A percentile compares a stretch with the other conserved stretches of the same genome.
Evolutionary conservation across 345 rosid genomes (phyloP).

Genomic region (Brassica cretica): DNA sequence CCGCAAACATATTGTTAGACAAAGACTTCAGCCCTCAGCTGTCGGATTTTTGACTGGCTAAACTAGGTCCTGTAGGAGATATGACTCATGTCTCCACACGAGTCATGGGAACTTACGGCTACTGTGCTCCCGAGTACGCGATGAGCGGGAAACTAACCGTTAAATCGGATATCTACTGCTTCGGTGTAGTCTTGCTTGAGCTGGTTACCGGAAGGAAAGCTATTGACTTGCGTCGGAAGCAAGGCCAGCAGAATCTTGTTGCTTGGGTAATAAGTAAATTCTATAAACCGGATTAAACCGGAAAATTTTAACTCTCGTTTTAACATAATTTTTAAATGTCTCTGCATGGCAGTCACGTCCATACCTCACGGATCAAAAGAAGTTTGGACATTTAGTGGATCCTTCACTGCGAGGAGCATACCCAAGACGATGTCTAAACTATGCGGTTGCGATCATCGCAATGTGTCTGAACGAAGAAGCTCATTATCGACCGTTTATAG

Average conservation of each 20-base stretch:
- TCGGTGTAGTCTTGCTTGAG: constrained; percentile 92
- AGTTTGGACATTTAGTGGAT: constrained; percentile 65
- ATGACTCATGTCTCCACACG: constrained; percentile 94
- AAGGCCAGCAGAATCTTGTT: constrained; percentile 80
- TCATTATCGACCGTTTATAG: constrained; percentile 75
- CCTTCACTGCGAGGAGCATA: constrained; percentile 67
- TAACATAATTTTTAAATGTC: neutral
- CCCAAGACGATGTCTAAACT: constrained; percentile 83
- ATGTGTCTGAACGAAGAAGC: constrained; percentile 98
- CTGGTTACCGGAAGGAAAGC: constrained; percentile 88
- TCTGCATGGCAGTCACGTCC: constrained; percentile 60
- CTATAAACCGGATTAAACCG: neutral
- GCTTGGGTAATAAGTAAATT: constrained; percentile 57
- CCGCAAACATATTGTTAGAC: constrained; percentile 87
- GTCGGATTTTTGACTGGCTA: constrained; percentile 91
- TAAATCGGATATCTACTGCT: constrained; percentile 92
- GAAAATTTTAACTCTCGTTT: neutral
- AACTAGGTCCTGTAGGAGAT: constrained; percentile 94
- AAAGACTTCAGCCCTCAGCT: constrained; percentile 72
- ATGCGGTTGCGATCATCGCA: constrained; percentile 80
- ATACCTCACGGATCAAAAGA: constrained; percentile 73
- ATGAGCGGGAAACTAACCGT: constrained; percentile 95
- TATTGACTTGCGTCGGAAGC: constrained; percentile 57
- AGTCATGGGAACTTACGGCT: constrained; percentile 99
- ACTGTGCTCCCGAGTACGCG: constrained; percentile 97